Conservation (phyloP, 1,139 yeast genomes). For the Suhomyces bribrorum region DNA sequence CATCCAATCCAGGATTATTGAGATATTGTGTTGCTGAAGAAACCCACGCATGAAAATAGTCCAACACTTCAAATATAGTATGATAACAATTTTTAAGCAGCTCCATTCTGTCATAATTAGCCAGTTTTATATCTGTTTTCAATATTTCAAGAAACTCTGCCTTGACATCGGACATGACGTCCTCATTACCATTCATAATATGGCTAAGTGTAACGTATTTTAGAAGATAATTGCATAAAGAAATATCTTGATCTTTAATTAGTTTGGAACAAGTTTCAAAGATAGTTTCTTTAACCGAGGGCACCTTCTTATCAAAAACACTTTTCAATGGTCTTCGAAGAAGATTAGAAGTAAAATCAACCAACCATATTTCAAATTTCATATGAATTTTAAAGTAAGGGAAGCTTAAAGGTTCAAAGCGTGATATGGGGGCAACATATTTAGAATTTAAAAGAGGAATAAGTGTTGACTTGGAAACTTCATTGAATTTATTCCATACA, state of each 20-base stretch:
- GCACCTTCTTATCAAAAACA: constrained; percentile 9
- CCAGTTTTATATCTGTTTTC: constrained; percentile 41
- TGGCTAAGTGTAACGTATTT: constrained; percentile 79
- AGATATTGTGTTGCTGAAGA: constrained; percentile 38
- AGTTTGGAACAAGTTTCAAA: constrained; percentile 67
- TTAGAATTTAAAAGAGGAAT: constrained; percentile 75
- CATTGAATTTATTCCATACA: constrained; percentile 67
- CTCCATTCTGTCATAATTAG: constrained; percentile 54
- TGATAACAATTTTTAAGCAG: constrained; percentile 66
- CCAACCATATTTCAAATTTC: constrained; percentile 63
- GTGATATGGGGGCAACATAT: constrained; percentile 59
- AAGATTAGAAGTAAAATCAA: constrained; percentile 64
- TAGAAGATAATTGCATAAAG: constrained; percentile 68
- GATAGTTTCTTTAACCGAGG: constrained; percentile 36
- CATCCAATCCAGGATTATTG: constrained; percentile 24
- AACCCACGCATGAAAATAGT: constrained; percentile 81
- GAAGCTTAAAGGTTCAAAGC: constrained; percentile 33
- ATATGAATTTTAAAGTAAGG: constrained; percentile 40
- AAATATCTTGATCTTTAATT: constrained; percentile 70
- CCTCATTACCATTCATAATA: constrained; percentile 52
- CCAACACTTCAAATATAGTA: constrained; percentile 74
- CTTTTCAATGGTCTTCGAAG: constrained; percentile 43
- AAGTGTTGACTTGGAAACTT: constrained; percentile 70
- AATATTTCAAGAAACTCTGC: constrained; percentile 63
- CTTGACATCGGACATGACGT: constrained; percentile 47